These are phyloP conservation scores for Raphanus hybrid DNA, from an alignment of 441 rosid genomes.

Conservation along the genomic window DNA sequence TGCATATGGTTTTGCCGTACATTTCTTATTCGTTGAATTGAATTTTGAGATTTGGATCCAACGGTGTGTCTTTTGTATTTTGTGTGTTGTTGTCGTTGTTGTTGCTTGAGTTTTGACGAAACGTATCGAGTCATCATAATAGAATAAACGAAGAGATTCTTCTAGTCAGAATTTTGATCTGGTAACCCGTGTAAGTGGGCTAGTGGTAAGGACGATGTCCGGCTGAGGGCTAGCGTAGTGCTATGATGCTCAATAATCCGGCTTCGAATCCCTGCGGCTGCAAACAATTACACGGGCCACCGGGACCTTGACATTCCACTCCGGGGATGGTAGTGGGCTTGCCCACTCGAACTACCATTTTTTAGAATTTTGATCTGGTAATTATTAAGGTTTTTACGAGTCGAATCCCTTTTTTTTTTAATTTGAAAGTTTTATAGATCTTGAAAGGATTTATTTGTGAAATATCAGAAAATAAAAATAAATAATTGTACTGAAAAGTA, in stretches of 20 bases:
- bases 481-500: no score
- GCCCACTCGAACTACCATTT: no score
- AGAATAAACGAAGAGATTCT: not conserved
- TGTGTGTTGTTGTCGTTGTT: not conserved
- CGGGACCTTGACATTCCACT: no score
- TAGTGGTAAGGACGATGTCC: no score
- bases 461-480: no score
- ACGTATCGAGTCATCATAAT: not conserved
- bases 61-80: not conserved
- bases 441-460: no score
- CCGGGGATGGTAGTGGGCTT: no score
- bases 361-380: no score
- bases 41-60: constrained; percentile 5
- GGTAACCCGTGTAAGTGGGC: not conserved
- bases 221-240: no score
- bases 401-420: not conserved
- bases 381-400: not conserved
- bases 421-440: not conserved
- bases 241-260: no score
- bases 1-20: constrained; percentile 64
- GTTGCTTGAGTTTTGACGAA: constrained; percentile 4
- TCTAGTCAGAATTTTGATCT: not conserved
- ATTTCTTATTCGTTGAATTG: constrained; percentile 43
- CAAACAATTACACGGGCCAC: no score
- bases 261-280: no score